Evolutionary conservation across 352 stramenopile species (phyloP), one percentile per base, ranked within the genome.

Genomic region (Blastocystis sp.): DNA sequence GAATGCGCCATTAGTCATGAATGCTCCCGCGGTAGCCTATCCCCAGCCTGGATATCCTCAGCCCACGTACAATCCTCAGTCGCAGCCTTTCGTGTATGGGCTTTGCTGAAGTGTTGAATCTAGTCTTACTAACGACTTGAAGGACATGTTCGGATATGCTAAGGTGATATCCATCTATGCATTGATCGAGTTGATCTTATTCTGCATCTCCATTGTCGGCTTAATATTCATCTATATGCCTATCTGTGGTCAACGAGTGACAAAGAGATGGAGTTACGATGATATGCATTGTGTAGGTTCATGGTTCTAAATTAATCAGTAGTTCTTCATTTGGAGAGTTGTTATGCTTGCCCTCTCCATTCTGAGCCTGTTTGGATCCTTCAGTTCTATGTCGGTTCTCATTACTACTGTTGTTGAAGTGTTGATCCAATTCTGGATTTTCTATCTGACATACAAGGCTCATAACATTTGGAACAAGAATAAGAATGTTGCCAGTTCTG

Each of bases 191-290:
- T n/a, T 63, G 14, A 42, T 83, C 11, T 14, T 37, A 16, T 32
- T 49, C 9, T 43, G 11, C 21, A n/a, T 32, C 0, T 39, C 19
- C n/a, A 83, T 83, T 51, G 16, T 83, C 7, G 71, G 71, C 5
- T 21, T 83, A 3, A 27, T 83, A 1, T 67, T 83, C 51, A 29
- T 83, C 29, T 42, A n/a, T n/a, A 52, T 83, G n/a, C 71, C 71
- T 27, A 63, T 83, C n/a, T 35, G 16, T 11, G 71, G 71, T 49
- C 63, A 52, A 49, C 63, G 49, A 83, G 58, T 65, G 7, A 46
- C 9, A 24, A 46, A 51, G 29, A 49, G 29, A 61, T 65, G 51
- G 71, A 43, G 29, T 37, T 51, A 65, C 29, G 51, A 14, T 66
- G 71, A 65, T 39, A 83, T 66, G 27, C 32, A 29, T 37, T 83